A percentile compares a stretch with the other conserved stretches of the same genome.
These are phyloP conservation scores for Pseudisothecium myosuroides DNA, from an alignment of 225 moss, liverwort and hornwort genomes.

Conservation along the genomic window DNA sequence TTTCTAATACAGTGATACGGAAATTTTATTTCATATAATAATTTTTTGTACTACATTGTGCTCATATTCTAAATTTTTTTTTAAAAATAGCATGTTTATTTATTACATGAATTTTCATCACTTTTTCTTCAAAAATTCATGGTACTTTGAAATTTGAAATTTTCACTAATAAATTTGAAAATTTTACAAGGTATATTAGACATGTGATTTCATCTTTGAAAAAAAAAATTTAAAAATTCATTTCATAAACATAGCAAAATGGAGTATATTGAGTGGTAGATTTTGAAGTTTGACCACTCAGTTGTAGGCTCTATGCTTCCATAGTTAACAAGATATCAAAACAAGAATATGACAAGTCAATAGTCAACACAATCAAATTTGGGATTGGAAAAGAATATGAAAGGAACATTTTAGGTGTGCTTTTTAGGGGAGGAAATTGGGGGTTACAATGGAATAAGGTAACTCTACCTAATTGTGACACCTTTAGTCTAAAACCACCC, in stretches of 20 bases:
- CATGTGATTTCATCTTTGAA: neutral
- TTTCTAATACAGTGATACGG: accelerated
- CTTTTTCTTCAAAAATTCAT: neutral
- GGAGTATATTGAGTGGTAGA: no score
- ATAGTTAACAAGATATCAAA: accelerated
- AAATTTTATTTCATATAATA: neutral
- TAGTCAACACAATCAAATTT: neutral
- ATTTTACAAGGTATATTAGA: neutral
- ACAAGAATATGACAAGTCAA: neutral
- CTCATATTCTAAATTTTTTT: accelerated
- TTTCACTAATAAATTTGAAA: neutral
- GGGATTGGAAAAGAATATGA: neutral
- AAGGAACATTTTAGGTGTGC: accelerated
- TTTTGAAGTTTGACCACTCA: neutral
- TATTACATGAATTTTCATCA: neutral
- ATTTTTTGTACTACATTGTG: neutral
- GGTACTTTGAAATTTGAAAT: neutral
- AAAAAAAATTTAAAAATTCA: neutral
- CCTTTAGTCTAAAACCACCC: neutral
- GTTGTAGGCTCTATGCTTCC: neutral
- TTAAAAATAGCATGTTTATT: no score
- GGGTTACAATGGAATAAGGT: neutral
- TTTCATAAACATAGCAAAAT: neutral
- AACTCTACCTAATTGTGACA: neutral
- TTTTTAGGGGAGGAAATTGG: neutral